phyloP scores from a whole-genome alignment of 2,329 filamentous ascomycete species.

The Periglandula ipomoeae region DNA sequence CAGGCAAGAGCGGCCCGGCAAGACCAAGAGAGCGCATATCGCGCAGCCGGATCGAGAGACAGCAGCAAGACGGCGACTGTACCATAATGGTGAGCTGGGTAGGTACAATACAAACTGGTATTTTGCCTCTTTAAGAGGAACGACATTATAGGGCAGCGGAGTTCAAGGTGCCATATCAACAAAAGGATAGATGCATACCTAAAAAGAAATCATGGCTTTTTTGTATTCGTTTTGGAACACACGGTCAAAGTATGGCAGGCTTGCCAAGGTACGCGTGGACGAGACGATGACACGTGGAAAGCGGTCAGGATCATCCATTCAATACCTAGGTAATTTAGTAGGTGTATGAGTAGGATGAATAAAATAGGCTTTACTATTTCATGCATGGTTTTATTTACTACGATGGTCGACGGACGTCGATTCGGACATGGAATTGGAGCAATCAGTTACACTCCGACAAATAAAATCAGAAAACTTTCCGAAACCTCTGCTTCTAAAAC shows the following conservation, averaged over 20 bases:
- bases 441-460: no score
- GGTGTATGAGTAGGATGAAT: neutral
- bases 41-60: conserved; percentile 69
- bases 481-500: no score
- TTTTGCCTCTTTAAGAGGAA: neutral
- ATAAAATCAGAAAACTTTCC: no score
- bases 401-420: no score
- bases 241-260: neutral
- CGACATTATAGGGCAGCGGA: neutral
- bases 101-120: neutral
- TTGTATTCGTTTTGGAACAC: neutral
- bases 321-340: neutral
- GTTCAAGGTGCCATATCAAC: neutral
- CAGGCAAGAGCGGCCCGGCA: conserved; percentile 56
- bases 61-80: conserved; percentile 87
- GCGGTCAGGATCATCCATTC: neutral
- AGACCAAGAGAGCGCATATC: conserved; percentile 72
- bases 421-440: no score
- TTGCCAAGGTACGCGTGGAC: neutral
- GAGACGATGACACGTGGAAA: neutral
- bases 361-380: neutral
- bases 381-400: no score
- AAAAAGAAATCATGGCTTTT: neutral
- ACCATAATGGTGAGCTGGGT: conserved; percentile 70
- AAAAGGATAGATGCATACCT: neutral